Conservation (phyloP, 192 early-diverging fungal genomes). For the Geranomyces michiganensis region DNA sequence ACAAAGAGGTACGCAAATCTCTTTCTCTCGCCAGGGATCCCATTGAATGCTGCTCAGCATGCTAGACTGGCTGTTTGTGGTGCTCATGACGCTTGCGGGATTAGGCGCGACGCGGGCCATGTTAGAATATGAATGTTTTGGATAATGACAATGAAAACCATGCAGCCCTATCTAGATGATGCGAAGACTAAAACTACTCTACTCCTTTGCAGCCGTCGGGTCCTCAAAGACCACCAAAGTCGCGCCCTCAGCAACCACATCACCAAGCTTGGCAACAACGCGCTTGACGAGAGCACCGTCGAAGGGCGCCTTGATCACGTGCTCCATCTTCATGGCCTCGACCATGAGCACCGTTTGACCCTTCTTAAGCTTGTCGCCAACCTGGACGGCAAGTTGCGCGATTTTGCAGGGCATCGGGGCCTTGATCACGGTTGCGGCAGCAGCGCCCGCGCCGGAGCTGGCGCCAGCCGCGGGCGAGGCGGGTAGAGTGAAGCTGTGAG, state of each 20-base stretch:
- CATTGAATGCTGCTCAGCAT: too few relatives aligned
- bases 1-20: too few relatives aligned
- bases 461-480: constrained; percentile 65
- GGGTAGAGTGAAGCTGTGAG: constrained; percentile 70
- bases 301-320: constrained; percentile 80
- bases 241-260: constrained; percentile 87
- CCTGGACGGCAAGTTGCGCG: constrained; percentile 68
- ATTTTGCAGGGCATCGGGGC: constrained; percentile 99
- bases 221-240: constrained; percentile 69
- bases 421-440: constrained; percentile 64
- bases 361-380: constrained; percentile 79
- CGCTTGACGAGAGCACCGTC: constrained; percentile 68
- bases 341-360: constrained; percentile 81
- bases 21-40: too few relatives aligned
- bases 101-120: too few relatives aligned
- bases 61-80: too few relatives aligned
- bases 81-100: too few relatives aligned
- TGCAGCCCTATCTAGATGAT: too few relatives aligned
- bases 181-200: too few relatives aligned
- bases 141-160: too few relatives aligned
- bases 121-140: too few relatives aligned
- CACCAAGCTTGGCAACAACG: constrained; percentile 82
- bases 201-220: neutral
- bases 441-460: neutral
- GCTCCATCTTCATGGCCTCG: constrained; percentile 99